These are phyloP conservation scores for Eucalyptus caleyi DNA, from an alignment of 345 rosid species.

Conservation along the genomic window DNA sequence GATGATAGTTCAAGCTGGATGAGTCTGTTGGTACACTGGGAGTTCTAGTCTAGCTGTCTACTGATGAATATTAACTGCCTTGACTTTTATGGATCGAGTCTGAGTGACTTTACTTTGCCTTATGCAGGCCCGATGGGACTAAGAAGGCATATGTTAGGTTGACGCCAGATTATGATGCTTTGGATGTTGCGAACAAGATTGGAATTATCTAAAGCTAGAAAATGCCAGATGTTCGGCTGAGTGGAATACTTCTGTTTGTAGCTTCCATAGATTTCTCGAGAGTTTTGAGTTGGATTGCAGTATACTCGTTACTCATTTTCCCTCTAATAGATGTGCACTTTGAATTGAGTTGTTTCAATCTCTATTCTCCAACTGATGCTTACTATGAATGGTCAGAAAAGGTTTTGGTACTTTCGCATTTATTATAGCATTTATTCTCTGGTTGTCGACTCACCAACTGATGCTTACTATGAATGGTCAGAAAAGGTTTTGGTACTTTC, in stretches of 20 bases:
- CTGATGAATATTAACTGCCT: background rate
- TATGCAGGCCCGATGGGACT: slow-evolving; percentile 78
- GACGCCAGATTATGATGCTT: slow-evolving; percentile 91
- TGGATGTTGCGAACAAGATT: slow-evolving; percentile 75
- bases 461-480: background rate
- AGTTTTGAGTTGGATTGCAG: background rate
- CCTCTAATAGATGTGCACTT: background rate
- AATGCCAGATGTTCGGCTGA: background rate
- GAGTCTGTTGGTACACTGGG: background rate
- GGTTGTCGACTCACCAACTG: no score
- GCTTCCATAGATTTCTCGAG: background rate
- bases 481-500: background rate
- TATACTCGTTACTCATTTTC: background rate
- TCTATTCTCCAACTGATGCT: background rate
- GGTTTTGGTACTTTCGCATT: background rate
- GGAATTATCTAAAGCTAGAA: slow-evolving; percentile 51
- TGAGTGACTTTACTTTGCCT: background rate
- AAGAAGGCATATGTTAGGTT: slow-evolving; percentile 95
- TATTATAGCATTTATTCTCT: no score
- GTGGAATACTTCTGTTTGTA: background rate
- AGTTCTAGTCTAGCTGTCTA: background rate
- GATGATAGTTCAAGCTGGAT: background rate
- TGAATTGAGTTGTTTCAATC: background rate
- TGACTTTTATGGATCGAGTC: background rate
- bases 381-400: background rate